Base-by-base conservation (phyloP, 2,329 filamentous ascomycete species). In the Microcera coccophila region DNA sequence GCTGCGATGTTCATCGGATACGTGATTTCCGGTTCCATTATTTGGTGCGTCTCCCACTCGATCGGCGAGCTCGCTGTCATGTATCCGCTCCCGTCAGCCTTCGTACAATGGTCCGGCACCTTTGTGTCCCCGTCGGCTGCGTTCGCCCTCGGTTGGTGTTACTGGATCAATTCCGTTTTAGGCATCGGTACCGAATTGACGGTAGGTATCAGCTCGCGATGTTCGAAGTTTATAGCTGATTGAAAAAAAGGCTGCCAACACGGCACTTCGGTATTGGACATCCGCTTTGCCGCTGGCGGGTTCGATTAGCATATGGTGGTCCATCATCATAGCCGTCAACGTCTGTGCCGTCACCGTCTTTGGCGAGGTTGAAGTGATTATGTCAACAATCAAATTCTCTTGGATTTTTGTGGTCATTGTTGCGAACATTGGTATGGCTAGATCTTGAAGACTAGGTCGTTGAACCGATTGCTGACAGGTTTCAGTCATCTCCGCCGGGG, bases 121-220 rank as follows among this genome's bases (percentile, higher is more conserved):
- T 74, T 73, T 47, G 60, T 73, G 38, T 63, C 69, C 42, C 62
- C 60, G 1, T 59, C 70, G 1, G 64, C 66, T 9, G 69, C 63
- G 0, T 72, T 74, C 49, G 65, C 70, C 7, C 58, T 73, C 3
- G 71, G 70, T 3, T 74, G 71, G 68, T 66, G 68, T 1, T 74
- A 74, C 47, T 73, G 69, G 60, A 70, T 73, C 45, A 64, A 58
- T 3, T 70, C 63, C 44, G 63, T 60, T 39, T 71, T 72, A 49
- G 70, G 65, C 17, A 66, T 74, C 42, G 70, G 70, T 40, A 72
- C 67, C 45, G 67, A 71, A 39, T 58, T 69, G 1, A 59, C 65
- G 39, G 68, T 65, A 31, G 63, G 68, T 20, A 62, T 64, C 15
- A 71, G n/a, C n/a, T n/a, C n/a, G n/a, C n/a, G n/a, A n/a, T n/a